These are phyloP conservation scores for Ephemerocybe angulata DNA, from an alignment of 768 basidiomycete species.

Conservation along the genomic window DNA sequence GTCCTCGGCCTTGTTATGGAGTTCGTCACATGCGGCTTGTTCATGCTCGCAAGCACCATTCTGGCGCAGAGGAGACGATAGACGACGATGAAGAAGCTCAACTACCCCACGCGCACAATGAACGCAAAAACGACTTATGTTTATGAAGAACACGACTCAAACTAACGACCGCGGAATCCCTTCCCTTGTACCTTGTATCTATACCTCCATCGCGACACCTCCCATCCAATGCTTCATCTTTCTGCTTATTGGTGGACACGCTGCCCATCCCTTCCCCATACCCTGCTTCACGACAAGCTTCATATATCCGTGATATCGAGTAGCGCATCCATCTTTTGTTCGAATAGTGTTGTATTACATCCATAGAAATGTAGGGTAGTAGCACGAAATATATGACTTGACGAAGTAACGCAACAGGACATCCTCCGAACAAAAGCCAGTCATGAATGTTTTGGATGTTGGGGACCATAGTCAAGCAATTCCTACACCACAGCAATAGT, in stretches of 20 bases:
- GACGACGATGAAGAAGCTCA: not conserved
- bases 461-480: slow-evolving; percentile 77
- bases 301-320: too few species aligned
- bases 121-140: not conserved
- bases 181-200: slow-evolving; percentile 5
- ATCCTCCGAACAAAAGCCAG: not conserved
- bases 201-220: not conserved
- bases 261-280: too few species aligned
- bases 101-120: slow-evolving; percentile 20
- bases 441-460: slow-evolving; percentile 34
- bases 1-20: slow-evolving; percentile 61
- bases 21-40: slow-evolving; percentile 46
- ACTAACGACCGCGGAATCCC: slow-evolving; percentile 8
- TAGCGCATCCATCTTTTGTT: not conserved
- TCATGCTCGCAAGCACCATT: slow-evolving; percentile 43
- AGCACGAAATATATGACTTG: not conserved
- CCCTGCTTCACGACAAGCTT: too few species aligned
- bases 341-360: not conserved
- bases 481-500: slow-evolving; percentile 41
- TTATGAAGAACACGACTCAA: slow-evolving; percentile 1
- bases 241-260: too few species aligned
- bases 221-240: not conserved
- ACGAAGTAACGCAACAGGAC: not conserved
- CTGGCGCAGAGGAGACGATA: slow-evolving; percentile 20
- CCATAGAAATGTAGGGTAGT: not conserved